phyloP scores from a whole-genome alignment of 2,329 filamentous ascomycete genomes.

The Onygenales sp. region DNA sequence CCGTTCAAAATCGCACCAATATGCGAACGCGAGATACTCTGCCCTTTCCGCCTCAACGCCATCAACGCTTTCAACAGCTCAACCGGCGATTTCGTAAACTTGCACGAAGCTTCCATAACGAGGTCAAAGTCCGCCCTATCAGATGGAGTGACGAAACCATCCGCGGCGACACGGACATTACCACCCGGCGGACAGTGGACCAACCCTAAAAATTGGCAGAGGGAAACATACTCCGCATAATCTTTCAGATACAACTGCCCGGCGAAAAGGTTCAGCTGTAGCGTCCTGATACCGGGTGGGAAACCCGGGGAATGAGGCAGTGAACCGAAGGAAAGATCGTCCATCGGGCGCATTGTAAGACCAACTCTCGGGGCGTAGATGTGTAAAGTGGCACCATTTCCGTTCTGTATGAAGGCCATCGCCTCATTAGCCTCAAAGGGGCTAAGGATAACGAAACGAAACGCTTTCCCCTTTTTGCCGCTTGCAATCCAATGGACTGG shows the following conservation, averaged over 20 bases:
- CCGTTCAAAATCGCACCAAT: constrained; percentile 2
- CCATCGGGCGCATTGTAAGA: constrained; percentile 29
- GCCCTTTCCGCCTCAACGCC: constrained; percentile 2
- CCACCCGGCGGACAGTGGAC: background rate
- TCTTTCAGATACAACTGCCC: constrained; percentile 54
- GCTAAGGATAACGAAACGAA: constrained; percentile 44
- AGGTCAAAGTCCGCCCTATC: background rate
- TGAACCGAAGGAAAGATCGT: constrained; percentile 36
- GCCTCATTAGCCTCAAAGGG: constrained; percentile 50
- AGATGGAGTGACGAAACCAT: constrained; percentile 2
- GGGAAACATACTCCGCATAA: constrained; percentile 41
- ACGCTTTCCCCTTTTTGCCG: background rate
- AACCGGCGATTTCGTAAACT: constrained; percentile 1
- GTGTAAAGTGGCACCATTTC: constrained; percentile 33
- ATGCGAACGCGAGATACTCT: constrained; percentile 4
- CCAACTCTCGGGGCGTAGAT: constrained; percentile 40
- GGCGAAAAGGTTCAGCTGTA: constrained; percentile 53
- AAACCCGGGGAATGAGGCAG: constrained; percentile 17
- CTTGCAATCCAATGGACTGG: constrained; percentile 47
- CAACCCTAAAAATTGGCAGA: constrained; percentile 12
- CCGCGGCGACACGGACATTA: background rate
- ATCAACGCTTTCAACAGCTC: background rate
- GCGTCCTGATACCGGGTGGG: constrained; percentile 19
- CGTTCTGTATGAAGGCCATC: constrained; percentile 28
- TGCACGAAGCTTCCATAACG: background rate